Conservation (phyloP, 2,329 filamentous ascomycete species). For the Penicillium rolfsii region DNA sequence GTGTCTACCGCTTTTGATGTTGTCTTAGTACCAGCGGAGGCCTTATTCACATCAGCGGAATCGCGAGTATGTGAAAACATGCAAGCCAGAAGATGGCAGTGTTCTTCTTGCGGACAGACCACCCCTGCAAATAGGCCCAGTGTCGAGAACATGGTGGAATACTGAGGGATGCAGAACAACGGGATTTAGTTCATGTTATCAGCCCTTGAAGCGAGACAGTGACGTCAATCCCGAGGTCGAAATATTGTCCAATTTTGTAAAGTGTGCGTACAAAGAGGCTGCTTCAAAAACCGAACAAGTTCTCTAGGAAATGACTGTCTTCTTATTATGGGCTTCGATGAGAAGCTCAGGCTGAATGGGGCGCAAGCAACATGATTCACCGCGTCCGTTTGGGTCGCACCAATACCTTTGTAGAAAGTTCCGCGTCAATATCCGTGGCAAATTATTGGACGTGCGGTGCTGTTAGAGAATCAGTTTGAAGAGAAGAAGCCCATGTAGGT, state of each 20-base stretch:
- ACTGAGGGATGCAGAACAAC: not conserved
- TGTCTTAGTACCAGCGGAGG: constrained; percentile 17
- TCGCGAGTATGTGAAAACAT: constrained; percentile 57
- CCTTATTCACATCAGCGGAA: constrained; percentile 19
- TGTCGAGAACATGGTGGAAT: constrained; percentile 56
- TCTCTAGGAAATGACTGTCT: not conserved
- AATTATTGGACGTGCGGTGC: not conserved
- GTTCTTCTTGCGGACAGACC: constrained; percentile 55
- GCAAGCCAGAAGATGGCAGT: constrained; percentile 59
- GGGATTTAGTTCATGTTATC: not conserved
- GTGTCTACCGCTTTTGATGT: constrained; percentile 9
- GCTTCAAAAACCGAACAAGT: not conserved
- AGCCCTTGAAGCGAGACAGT: not conserved
- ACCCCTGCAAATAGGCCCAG: constrained; percentile 58
- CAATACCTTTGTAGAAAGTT: not conserved
- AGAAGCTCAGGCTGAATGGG: not conserved
- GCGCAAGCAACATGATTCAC: not conserved
- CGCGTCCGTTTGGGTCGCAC: not conserved
- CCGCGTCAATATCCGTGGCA: not conserved
- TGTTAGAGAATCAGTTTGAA: too few species aligned
- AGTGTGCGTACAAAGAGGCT: not conserved
- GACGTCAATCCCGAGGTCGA: not conserved
- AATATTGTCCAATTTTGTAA: not conserved
- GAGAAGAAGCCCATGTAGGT: not conserved
- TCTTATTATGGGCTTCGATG: not conserved